phyloP scores from a whole-genome alignment of 768 basidiomycete species.

The Collybia nuda region DNA sequence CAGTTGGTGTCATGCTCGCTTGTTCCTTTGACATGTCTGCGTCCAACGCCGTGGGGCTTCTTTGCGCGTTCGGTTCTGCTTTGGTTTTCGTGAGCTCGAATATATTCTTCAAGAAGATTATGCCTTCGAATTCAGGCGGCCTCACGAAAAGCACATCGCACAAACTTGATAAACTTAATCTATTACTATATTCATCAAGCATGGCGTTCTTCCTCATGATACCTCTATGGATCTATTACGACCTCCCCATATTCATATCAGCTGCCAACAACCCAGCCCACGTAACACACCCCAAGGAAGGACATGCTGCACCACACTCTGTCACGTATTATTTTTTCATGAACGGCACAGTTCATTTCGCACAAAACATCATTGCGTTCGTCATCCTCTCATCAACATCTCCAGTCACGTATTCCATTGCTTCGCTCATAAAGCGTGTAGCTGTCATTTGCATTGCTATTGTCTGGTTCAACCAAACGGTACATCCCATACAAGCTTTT shows the following conservation, averaged over 20 bases:
- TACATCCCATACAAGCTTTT: constrained; percentile 80
- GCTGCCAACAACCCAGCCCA: constrained; percentile 36
- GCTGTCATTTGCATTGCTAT: constrained; percentile 98
- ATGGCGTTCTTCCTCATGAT: constrained; percentile 97
- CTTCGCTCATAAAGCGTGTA: constrained; percentile 96
- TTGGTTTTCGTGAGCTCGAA: constrained; percentile 97
- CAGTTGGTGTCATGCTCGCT: constrained; percentile 95
- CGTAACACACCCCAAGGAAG: constrained; percentile 44
- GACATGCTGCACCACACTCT: constrained; percentile 53
- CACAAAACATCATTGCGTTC: constrained; percentile 97
- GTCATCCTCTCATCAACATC: constrained; percentile 94
- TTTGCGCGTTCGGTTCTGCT: constrained; percentile 96
- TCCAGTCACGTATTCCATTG: constrained; percentile 98
- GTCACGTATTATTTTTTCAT: constrained; percentile 83
- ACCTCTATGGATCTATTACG: constrained; percentile 91
- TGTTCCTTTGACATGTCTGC: constrained; percentile 91
- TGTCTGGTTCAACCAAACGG: constrained; percentile 89
- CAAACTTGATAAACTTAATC: constrained; percentile 96
- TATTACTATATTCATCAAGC: constrained; percentile 90
- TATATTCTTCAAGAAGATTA: constrained; percentile 98
- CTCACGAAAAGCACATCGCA: constrained; percentile 44
- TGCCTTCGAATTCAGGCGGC: constrained; percentile 63
- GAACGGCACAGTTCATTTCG: constrained; percentile 96
- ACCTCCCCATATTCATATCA: constrained; percentile 69
- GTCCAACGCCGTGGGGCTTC: constrained; percentile 82